Conservation (phyloP, 768 basidiomycete genomes). For the Chiua virens region DNA sequence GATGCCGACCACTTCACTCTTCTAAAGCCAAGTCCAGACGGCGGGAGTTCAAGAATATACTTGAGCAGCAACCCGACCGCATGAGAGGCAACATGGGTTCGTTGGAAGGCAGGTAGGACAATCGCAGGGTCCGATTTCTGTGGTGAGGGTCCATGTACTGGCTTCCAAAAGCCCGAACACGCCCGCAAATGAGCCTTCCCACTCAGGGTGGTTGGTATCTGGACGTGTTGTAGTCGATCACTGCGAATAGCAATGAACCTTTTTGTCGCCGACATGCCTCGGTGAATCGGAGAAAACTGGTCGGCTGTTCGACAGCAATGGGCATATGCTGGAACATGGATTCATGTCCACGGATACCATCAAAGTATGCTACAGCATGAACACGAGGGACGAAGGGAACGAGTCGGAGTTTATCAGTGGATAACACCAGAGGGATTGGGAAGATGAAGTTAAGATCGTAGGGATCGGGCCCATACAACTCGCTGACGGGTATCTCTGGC, state of each 20-base stretch:
- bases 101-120: slow-evolving; percentile 37
- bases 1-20: slow-evolving; percentile 46
- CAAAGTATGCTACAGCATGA: slow-evolving; percentile 17
- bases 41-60: slow-evolving; percentile 30
- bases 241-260: slow-evolving; percentile 32
- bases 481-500: slow-evolving; percentile 10
- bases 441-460: slow-evolving; percentile 26
- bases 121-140: slow-evolving; percentile 36
- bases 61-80: slow-evolving; percentile 35
- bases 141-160: slow-evolving; percentile 14
- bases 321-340: slow-evolving; percentile 16
- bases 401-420: slow-evolving; percentile 18
- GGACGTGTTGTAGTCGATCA: slow-evolving; percentile 39
- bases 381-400: slow-evolving; percentile 22
- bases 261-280: slow-evolving; percentile 11
- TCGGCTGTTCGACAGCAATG: slow-evolving; percentile 6
- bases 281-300: slow-evolving; percentile 9
- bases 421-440: slow-evolving; percentile 10
- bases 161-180: slow-evolving; percentile 34
- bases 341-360: slow-evolving; percentile 20
- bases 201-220: slow-evolving; percentile 25
- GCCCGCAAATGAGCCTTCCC: slow-evolving; percentile 36
- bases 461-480: slow-evolving; percentile 25
- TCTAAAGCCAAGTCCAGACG: slow-evolving; percentile 42
- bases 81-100: slow-evolving; percentile 44